A percentile compares a stretch with the other conserved stretches of the same genome.
phyloP scores from a whole-genome alignment of 2,329 filamentous ascomycete genomes.

The Claviceps spartinae region DNA sequence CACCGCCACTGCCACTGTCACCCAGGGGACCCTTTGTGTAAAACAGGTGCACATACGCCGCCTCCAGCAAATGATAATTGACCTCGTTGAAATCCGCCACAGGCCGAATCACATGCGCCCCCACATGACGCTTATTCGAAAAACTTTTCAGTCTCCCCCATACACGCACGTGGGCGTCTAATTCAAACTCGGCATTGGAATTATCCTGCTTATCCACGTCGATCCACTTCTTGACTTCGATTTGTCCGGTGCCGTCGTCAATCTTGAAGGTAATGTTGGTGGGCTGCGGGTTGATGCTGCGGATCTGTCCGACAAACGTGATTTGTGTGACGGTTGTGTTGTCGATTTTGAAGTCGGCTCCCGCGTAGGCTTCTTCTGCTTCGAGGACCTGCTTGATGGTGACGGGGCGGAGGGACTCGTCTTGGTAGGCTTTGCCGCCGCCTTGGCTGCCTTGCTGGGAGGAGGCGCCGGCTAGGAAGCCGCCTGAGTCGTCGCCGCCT shows the following conservation, averaged over 20 bases:
- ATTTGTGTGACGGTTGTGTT: slow-evolving; percentile 54
- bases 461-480: slow-evolving; percentile 45
- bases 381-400: slow-evolving; percentile 92
- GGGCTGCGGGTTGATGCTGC: slow-evolving; percentile 69
- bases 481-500: slow-evolving; percentile 47
- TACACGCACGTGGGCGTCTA: slow-evolving; percentile 72
- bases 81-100: slow-evolving; percentile 84
- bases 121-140: slow-evolving; percentile 70
- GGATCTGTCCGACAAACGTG: slow-evolving; percentile 83
- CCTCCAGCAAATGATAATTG: slow-evolving; percentile 82
- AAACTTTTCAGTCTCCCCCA: slow-evolving; percentile 77
- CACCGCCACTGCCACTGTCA: slow-evolving; percentile 23
- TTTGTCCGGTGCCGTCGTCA: slow-evolving; percentile 84
- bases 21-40: slow-evolving; percentile 56
- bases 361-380: slow-evolving; percentile 59
- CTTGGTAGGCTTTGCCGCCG: slow-evolving; percentile 45
- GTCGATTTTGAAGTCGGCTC: slow-evolving; percentile 73
- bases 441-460: slow-evolving; percentile 46
- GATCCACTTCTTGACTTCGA: slow-evolving; percentile 85
- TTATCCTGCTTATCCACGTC: slow-evolving; percentile 46
- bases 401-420: slow-evolving; percentile 82
- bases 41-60: slow-evolving; percentile 75
- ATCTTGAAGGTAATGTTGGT: slow-evolving; percentile 88
- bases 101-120: slow-evolving; percentile 66
- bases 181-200: slow-evolving; percentile 41